Percentiles rank a stretch among this genome's conserved stretches.
Conservation (phyloP, 192 early-diverging fungal genomes). For the Backusella australiensis region DNA sequence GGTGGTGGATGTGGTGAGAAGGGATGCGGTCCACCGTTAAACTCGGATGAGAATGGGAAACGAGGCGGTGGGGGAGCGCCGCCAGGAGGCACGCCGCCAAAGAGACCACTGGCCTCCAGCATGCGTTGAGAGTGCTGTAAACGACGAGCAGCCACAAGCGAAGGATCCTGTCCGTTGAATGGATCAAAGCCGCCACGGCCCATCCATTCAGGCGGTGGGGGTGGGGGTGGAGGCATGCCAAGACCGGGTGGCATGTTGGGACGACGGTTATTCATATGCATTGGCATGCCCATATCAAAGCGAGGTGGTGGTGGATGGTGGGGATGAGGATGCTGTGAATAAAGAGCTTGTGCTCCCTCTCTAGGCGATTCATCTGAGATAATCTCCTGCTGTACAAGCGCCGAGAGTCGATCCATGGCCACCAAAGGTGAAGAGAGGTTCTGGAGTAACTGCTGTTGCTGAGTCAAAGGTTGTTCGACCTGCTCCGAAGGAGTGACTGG, state of each 20-base stretch:
- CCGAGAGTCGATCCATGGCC: constrained; percentile 22
- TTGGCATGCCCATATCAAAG: constrained; percentile 14
- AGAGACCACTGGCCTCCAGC: constrained; percentile 31
- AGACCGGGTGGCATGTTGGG: constrained; percentile 4
- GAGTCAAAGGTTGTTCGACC: neutral
- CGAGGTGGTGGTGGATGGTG: neutral
- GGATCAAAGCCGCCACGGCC: constrained; percentile 26
- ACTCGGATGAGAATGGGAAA: constrained; percentile 11
- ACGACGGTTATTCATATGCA: constrained; percentile 8
- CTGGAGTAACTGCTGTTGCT: neutral
- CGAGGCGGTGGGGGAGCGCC: constrained; percentile 8
- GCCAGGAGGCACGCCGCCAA: constrained; percentile 4
- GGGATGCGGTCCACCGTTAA: neutral
- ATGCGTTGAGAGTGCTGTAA: constrained; percentile 38
- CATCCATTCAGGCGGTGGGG: constrained; percentile 33
- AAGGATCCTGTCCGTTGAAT: constrained; percentile 32
- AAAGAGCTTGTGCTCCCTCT: constrained; percentile 18
- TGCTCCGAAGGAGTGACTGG: neutral
- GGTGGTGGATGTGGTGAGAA: constrained; percentile 14
- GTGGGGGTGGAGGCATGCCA: neutral
- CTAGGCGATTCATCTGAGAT: neutral
- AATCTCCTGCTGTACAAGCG: constrained; percentile 16
- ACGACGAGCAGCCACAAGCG: constrained; percentile 28
- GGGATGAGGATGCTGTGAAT: constrained; percentile 4
- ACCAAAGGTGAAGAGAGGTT: constrained; percentile 7